phyloP scores from a whole-genome alignment of 768 basidiomycete species.

The Russula emetica region DNA sequence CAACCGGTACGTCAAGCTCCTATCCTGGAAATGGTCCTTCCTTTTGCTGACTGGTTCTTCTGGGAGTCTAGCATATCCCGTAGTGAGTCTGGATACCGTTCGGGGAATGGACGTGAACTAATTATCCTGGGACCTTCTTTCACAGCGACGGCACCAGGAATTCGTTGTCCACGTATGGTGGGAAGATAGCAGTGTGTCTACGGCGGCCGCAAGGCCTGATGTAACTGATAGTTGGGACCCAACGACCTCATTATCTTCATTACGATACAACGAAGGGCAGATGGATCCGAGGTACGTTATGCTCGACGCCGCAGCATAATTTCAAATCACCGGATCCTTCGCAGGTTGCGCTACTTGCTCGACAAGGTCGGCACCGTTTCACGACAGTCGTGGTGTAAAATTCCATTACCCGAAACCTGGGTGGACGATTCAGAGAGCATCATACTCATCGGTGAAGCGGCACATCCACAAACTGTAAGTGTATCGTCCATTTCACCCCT shows the following conservation, averaged over 20 bases:
- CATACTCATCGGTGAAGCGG: conserved; percentile 39
- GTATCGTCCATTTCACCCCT: background rate
- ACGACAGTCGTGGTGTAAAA: conserved; percentile 31
- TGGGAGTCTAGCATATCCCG: conserved; percentile 16
- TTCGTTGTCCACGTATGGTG: conserved; percentile 19
- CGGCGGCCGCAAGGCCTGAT: background rate
- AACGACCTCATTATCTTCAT: conserved; percentile 9
- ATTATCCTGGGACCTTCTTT: background rate
- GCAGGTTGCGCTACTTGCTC: conserved; percentile 21
- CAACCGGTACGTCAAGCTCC: conserved; percentile 5
- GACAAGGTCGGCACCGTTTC: conserved; percentile 18
- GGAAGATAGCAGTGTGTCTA: conserved; percentile 12
- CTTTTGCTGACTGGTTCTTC: background rate
- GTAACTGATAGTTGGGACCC: conserved; percentile 14
- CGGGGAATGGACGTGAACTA: background rate
- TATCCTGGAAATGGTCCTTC: background rate
- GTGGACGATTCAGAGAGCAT: conserved; percentile 37
- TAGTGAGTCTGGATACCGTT: conserved; percentile 15
- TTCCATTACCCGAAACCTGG: conserved; percentile 39
- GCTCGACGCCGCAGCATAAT: background rate
- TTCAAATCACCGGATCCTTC: background rate
- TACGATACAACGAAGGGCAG: conserved; percentile 17
- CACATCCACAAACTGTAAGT: conserved; percentile 34
- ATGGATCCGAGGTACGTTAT: conserved; percentile 20
- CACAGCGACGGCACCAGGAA: conserved; percentile 22